These are phyloP conservation scores for Tarenaya hassleriana DNA, from an alignment of 345 rosid genomes.

Conservation along the genomic window DNA sequence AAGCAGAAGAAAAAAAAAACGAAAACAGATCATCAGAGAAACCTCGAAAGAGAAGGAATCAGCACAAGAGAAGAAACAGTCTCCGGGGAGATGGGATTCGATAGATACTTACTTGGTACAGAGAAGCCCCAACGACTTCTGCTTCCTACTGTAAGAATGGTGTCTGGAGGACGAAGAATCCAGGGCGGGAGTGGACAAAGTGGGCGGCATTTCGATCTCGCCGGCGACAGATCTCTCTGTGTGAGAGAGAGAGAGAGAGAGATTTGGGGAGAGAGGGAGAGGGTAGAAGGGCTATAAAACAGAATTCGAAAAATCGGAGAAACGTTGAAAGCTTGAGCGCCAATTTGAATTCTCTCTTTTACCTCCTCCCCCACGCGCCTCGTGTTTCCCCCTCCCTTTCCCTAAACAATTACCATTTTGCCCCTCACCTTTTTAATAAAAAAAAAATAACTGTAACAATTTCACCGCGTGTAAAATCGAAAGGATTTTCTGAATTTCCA, in stretches of 20 bases:
- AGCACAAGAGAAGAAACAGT: too few species aligned
- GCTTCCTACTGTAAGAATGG: conserved; percentile 64
- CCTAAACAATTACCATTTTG: too few species aligned
- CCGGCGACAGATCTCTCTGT: conserved; percentile 23
- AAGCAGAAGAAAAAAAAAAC: background rate
- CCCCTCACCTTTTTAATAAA: too few species aligned
- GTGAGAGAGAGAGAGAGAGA: conserved; percentile 6
- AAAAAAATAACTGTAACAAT: too few species aligned
- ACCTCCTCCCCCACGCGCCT: background rate
- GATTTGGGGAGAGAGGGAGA: too few species aligned
- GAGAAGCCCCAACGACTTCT: conserved; percentile 85
- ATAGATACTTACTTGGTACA: conserved; percentile 57
- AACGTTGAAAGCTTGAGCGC: background rate
- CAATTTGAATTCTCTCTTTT: background rate
- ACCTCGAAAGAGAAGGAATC: background rate
- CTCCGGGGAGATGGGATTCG: background rate
- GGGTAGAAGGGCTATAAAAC: background rate
- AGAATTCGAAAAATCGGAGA: background rate
- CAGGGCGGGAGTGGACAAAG: conserved; percentile 28
- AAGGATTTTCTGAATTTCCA: too few species aligned
- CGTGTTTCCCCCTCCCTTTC: background rate
- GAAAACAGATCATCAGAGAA: background rate
- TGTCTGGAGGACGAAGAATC: conserved; percentile 51
- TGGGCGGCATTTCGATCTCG: conserved; percentile 12
- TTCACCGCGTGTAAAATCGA: too few species aligned